Evolutionary conservation across 2,329 filamentous ascomycete species (phyloP), one percentile per base, ranked within the genome.

Genomic region (Fusarium cicatricum): DNA sequence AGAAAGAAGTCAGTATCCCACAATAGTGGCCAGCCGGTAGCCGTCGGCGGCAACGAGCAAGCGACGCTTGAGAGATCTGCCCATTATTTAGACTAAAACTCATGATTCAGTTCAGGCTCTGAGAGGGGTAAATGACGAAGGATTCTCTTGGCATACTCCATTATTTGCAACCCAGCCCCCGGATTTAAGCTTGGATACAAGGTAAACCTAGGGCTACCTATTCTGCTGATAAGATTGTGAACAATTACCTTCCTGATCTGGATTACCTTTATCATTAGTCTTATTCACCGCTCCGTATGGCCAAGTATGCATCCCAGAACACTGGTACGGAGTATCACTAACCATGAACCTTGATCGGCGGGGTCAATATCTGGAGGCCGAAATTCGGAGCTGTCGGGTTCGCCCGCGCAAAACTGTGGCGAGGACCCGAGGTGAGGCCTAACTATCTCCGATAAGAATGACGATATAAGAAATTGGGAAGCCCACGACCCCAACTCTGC

Each of bases 201-300:
- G 32, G 6, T 39, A 47, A 49, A 34, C 29, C 41, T n/a, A n/a
- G n/a, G n/a, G n/a, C n/a, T n/a, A n/a, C n/a, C n/a, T 3, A 29
- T 16, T 23, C 26, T 26, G 11, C 15, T 33, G 19, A 19, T 21
- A 47, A 17, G 44, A 16, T 16, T 21, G 23, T n/a, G 17, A 44
- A 31, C 32, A 31, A 11, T 34, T 12, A 63, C 59, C 59, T 62
- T 53, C 59, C 62, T 28, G 39, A 56, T 48, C 55, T 6, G 50
- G 59, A 28, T 56, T 62, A 52, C 55, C 44, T 51, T 56, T 60
- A 52, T 60, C 56, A 31, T 40, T 36, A 33, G 42, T 50, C 26
- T 39, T 40, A 40, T 48, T 38, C 19, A 7, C 5, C 11, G 23
- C 11, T 14, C 15, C 11, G 21, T 17, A 10, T 37, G 32, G 32